Base-by-base conservation (phyloP, 805 yeast genomes). In the Cyberlindnera nakhonratchasimensis region DNA sequence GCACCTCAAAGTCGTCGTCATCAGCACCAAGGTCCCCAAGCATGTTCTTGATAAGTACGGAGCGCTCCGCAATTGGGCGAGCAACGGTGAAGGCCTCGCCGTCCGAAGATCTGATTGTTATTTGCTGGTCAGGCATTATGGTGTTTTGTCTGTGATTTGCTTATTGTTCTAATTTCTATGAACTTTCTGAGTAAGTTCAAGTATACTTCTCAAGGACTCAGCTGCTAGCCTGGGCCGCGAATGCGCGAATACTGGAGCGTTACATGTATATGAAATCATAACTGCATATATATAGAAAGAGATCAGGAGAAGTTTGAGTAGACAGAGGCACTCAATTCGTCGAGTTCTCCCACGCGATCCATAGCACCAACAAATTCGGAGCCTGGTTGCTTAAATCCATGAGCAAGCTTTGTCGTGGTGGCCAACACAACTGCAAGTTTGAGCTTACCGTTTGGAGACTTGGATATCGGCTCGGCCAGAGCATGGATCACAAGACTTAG, bases 301-400 rank as follows among this genome's bases (percentile, higher is more conserved):
- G n/a, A n/a, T 45, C 39, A 44, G 9, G 59, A 63, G 52, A 85
- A 86, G 56, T 88, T 88, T 16, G 96, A 83, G 62, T 90, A 90
- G 8, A 90, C 90, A 51, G 88, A 74, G 5, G 97, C 97, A 64
- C 96, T 82, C 52, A 90, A 73, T 46, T 88, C 96, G 51, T 86
- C 95, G 43, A 90, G 71, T 49, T 81, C 88, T 14, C 77, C 80
- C 24, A 72, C 62, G 45, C 65, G 65, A 50, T 74, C 71, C 72
- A 80, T 47, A 3, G 41, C 45, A 17, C 63, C 59, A 10, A 77
- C 52, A 49, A 71, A 74, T 45, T 69, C 76, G 46, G 71, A 71
- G 9, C 47, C 48, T 3, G 53, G 49, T 12, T 63, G 73, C 36
- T 70, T 73, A 56, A 83, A 65, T 13, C 71, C 69, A 34, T 70